A percentile compares a stretch with the other conserved stretches of the same genome.
These are phyloP conservation scores for Wallacemonas rigidus DNA, from an alignment of 208 protist genomes.

Conservation along the genomic window DNA sequence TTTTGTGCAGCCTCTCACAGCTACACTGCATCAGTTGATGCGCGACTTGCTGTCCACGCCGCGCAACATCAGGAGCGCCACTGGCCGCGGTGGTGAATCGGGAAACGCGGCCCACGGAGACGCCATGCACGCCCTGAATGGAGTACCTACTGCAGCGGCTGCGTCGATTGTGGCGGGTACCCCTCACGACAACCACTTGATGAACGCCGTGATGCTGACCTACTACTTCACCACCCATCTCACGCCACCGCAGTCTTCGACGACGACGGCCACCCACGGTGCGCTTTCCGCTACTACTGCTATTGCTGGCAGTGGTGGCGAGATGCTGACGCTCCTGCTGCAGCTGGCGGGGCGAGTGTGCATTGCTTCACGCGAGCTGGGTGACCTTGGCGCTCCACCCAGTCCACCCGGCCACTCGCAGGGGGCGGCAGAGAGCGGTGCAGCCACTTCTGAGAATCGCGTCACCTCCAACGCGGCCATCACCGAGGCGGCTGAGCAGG, in stretches of 20 bases:
- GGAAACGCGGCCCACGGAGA: too few relatives aligned
- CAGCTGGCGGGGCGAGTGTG: conserved; percentile 40
- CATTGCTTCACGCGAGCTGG: conserved; percentile 4
- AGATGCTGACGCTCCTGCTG: conserved; percentile 42
- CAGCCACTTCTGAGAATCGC: neutral
- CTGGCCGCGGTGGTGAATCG: neutral
- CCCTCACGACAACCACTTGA: neutral
- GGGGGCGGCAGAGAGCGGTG: neutral
- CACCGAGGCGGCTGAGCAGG: conserved; percentile 31
- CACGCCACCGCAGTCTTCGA: neutral
- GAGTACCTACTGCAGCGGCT: too few relatives aligned
- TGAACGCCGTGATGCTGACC: conserved; percentile 9
- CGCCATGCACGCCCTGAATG: too few relatives aligned
- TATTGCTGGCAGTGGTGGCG: neutral
- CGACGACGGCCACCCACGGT: neutral
- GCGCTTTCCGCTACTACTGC: too few relatives aligned
- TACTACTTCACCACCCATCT: conserved; percentile 10
- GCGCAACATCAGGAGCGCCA: neutral
- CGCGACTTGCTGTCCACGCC: neutral
- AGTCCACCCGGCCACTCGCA: neutral
- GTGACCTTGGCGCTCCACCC: conserved; percentile 2
- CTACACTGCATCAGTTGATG: neutral
- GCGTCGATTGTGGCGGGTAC: too few relatives aligned
- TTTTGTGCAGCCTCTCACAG: neutral
- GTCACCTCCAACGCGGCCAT: neutral